phyloP scores from a whole-genome alignment of 148 eudicot genomes.

The Selenicereus undatus region DNA sequence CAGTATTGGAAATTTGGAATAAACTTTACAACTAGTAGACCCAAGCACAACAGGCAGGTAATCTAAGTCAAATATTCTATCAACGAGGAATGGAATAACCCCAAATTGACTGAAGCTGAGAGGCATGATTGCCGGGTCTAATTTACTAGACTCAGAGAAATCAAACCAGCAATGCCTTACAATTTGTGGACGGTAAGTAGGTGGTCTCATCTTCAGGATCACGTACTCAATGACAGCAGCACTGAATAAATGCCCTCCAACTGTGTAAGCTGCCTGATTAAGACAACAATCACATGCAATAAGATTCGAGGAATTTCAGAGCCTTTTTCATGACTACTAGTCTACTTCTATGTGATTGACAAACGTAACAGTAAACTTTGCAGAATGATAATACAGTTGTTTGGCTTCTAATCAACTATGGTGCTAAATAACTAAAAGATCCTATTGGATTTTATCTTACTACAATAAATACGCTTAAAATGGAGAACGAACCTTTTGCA shows the following conservation, averaged over 20 bases:
- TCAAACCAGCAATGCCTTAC: constrained; percentile 15
- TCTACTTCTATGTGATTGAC: no score
- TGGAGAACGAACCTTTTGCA: constrained; percentile 28
- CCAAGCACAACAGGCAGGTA: no score
- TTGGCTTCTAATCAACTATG: constrained; percentile 1
- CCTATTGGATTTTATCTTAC: neutral
- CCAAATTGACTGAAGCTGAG: no score
- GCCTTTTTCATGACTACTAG: neutral
- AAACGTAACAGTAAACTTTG: neutral
- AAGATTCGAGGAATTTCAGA: constrained; percentile 2
- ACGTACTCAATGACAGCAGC: constrained; percentile 38
- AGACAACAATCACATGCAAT: constrained; percentile 13
- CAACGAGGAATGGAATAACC: no score
- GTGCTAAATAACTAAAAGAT: neutral
- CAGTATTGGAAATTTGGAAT: no score
- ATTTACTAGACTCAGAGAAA: neutral
- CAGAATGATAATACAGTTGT: neutral
- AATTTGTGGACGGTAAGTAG: constrained; percentile 37
- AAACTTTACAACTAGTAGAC: no score
- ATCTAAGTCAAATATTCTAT: no score
- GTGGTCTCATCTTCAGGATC: constrained; percentile 40
- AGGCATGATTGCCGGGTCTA: neutral
- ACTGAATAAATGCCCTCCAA: constrained; percentile 38
- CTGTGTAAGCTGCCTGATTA: constrained; percentile 37
- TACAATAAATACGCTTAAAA: no score